Evolutionary conservation across 352 stramenopile genomes (phyloP).

Genomic region (Aphanomyces cochlioides): DNA sequence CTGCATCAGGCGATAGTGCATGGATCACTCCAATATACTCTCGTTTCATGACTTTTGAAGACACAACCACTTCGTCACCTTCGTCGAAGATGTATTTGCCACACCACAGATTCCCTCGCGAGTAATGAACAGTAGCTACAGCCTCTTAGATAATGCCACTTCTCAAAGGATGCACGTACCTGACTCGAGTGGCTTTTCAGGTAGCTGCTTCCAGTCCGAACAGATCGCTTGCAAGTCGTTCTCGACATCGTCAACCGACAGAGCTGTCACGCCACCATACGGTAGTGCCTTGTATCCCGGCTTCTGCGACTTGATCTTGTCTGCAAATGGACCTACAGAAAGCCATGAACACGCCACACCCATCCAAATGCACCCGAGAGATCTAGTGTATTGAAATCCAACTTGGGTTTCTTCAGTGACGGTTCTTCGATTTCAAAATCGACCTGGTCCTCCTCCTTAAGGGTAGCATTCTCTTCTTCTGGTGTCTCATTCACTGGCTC

Average conservation of each 20-base stretch:
- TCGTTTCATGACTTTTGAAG: slow-evolving; percentile 56
- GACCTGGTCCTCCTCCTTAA: neutral
- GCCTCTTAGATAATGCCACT: too few species aligned
- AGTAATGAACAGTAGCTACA: slow-evolving; percentile 32
- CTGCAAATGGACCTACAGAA: slow-evolving; percentile 2
- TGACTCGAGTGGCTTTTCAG: slow-evolving; percentile 36
- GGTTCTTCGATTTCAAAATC: neutral
- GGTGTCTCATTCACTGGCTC: slow-evolving; percentile 22
- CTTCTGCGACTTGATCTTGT: neutral
- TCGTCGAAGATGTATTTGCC: slow-evolving; percentile 77
- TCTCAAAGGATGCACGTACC: neutral
- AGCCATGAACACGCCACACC: neutral
- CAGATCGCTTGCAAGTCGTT: slow-evolving; percentile 58
- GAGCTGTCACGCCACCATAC: neutral
- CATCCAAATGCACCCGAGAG: neutral
- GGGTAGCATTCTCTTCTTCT: slow-evolving; percentile 15
- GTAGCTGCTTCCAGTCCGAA: slow-evolving; percentile 36
- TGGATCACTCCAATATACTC: slow-evolving; percentile 76
- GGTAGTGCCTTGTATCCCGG: slow-evolving; percentile 1
- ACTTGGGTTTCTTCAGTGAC: slow-evolving; percentile 16
- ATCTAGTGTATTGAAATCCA: neutral
- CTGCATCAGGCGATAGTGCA: slow-evolving; percentile 65
- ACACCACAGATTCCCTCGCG: slow-evolving; percentile 55
- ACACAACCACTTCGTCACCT: slow-evolving; percentile 70
- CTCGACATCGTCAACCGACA: slow-evolving; percentile 55